Evolutionary conservation across 345 rosid genomes (phyloP).

Genomic region (Populus simonii): DNA sequence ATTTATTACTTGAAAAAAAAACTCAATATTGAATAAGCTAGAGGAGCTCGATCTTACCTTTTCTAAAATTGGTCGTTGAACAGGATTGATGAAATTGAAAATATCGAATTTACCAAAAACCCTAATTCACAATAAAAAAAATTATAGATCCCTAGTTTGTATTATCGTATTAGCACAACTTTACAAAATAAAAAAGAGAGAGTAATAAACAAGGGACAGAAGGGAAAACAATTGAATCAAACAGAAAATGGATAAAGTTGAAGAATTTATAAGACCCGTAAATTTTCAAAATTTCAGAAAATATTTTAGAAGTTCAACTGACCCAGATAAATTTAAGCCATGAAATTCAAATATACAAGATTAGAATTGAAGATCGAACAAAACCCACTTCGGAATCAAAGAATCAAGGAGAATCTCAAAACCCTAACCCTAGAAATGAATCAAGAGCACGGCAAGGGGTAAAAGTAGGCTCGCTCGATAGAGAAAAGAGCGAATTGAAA

Average conservation of each 20-base stretch:
- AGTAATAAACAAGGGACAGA: background rate
- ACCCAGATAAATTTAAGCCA: constrained; percentile 14
- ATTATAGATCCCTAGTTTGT: background rate
- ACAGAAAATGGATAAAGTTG: background rate
- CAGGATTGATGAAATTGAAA: background rate
- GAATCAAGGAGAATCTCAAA: background rate
- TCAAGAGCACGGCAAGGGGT: background rate
- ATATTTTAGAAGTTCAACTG: background rate
- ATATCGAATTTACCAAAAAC: background rate
- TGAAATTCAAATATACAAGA: background rate
- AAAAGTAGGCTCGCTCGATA: constrained; percentile 17
- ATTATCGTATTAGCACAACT: background rate
- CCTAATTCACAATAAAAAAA: background rate
- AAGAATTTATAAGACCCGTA: background rate
- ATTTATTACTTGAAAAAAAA: background rate
- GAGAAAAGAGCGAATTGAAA: constrained; percentile 15
- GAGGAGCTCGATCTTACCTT: constrained; percentile 4
- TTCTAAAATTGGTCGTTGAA: background rate
- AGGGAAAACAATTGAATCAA: background rate
- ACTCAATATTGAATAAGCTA: background rate
- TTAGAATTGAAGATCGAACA: constrained; percentile 18
- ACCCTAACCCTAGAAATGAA: constrained; percentile 45
- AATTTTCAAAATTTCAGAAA: background rate
- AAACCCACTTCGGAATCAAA: constrained; percentile 5
- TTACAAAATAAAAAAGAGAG: background rate